phyloP scores from a whole-genome alignment of 345 rosid species.

The Pistacia integerrima region DNA sequence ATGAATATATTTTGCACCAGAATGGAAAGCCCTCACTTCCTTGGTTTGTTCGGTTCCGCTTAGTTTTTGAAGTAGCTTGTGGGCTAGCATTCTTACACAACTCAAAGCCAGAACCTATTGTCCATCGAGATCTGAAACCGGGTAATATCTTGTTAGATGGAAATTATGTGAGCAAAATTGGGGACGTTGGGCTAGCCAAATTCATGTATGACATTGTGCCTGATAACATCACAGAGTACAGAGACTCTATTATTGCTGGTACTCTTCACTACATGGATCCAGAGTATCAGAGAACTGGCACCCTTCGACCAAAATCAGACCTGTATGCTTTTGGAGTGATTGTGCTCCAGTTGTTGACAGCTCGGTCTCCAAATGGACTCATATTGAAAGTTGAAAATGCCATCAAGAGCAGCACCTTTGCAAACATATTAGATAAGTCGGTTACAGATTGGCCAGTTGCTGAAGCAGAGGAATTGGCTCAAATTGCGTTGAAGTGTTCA shows the following conservation, averaged over 20 bases:
- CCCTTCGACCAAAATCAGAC: constrained; percentile 88
- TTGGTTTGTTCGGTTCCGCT: constrained; percentile 75
- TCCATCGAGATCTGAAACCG: constrained; percentile 88
- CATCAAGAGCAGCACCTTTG: constrained; percentile 50
- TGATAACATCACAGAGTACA: constrained; percentile 68
- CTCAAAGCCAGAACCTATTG: constrained; percentile 85
- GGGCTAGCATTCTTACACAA: constrained; percentile 88
- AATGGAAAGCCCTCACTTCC: constrained; percentile 75
- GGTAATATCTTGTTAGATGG: constrained; percentile 73
- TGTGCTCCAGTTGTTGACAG: constrained; percentile 66
- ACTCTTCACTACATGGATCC: constrained; percentile 90
- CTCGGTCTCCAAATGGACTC: constrained; percentile 69
- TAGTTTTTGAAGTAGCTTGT: constrained; percentile 77
- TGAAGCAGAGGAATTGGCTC: constrained; percentile 70
- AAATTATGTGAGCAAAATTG: constrained; percentile 81
- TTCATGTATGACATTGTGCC: constrained; percentile 71
- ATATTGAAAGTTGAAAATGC: constrained; percentile 60
- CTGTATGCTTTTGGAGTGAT: constrained; percentile 79
- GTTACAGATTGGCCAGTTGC: constrained; percentile 72
- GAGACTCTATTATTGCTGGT: constrained; percentile 69
- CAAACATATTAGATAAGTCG: constrained; percentile 60
- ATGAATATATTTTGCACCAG: constrained; percentile 50
- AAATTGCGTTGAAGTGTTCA: constrained; percentile 64
- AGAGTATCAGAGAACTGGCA: constrained; percentile 86
- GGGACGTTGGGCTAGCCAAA: constrained; percentile 91